Conservation (phyloP, 1,284 basidiomycete species). For the Cystobasidium sp. region DNA sequence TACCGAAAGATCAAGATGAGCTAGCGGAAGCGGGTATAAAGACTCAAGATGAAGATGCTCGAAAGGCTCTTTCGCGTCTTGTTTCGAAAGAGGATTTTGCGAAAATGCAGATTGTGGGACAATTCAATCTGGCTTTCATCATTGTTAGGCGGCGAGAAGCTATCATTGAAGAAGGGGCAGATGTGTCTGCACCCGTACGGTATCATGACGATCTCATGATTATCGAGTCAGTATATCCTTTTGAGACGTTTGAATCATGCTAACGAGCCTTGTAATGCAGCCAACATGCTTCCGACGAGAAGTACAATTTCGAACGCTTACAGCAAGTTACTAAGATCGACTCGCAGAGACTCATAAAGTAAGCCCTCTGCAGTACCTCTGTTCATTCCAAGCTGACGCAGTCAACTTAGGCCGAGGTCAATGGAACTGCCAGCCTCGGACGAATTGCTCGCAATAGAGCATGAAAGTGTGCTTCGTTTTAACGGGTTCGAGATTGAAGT, state of each 20-base stretch:
- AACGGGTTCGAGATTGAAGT: constrained; percentile 84
- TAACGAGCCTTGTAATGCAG: constrained; percentile 60
- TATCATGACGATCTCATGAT: constrained; percentile 46
- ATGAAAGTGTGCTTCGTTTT: constrained; percentile 73
- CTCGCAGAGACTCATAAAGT: constrained; percentile 72
- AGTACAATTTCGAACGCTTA: constrained; percentile 95
- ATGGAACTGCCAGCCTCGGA: constrained; percentile 88
- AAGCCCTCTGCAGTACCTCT: not conserved
- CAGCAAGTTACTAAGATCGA: constrained; percentile 85
- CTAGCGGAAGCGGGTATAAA: constrained; percentile 64
- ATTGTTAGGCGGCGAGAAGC: constrained; percentile 69
- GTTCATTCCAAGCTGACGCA: not conserved
- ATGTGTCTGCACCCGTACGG: constrained; percentile 8
- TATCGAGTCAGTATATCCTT: constrained; percentile 29
- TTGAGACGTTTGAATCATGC: not conserved
- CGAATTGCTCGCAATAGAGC: constrained; percentile 84
- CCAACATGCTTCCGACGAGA: constrained; percentile 77
- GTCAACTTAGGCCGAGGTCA: constrained; percentile 66
- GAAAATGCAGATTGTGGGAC: constrained; percentile 83
- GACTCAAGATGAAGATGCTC: constrained; percentile 68
- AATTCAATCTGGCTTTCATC: constrained; percentile 97
- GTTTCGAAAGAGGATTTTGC: constrained; percentile 88
- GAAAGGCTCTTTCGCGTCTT: constrained; percentile 76
- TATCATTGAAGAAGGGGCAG: constrained; percentile 43
- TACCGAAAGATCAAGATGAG: constrained; percentile 15